phyloP scores from a whole-genome alignment of 306 rosid genomes.

The Biancaea sappan region DNA sequence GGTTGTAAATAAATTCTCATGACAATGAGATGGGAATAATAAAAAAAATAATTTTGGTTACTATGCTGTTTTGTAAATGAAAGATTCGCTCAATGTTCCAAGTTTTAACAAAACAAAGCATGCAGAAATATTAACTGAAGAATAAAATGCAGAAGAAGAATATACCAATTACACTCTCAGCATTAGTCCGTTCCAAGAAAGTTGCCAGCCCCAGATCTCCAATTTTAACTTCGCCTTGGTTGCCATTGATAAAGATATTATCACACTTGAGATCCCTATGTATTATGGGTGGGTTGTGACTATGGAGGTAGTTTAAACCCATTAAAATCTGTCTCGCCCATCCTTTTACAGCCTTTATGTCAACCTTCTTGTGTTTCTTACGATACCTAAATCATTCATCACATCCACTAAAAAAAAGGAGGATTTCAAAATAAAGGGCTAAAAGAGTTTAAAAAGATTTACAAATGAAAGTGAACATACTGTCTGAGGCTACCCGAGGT shows the following conservation, averaged over 20 bases:
- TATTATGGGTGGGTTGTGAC: slow-evolving; percentile 52
- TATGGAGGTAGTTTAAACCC: slow-evolving; percentile 53
- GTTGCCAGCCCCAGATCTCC: slow-evolving; percentile 58
- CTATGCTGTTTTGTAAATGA: background rate
- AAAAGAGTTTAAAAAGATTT: slow-evolving; percentile 5
- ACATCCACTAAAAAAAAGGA: slow-evolving; percentile 38
- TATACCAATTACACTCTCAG: slow-evolving; percentile 53
- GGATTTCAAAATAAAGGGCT: slow-evolving; percentile 26
- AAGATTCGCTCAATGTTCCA: background rate
- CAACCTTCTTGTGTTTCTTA: slow-evolving; percentile 49
- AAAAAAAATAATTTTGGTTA: background rate
- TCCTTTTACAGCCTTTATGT: slow-evolving; percentile 52
- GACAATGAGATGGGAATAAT: background rate
- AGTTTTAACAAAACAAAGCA: slow-evolving; percentile 13
- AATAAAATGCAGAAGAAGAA: slow-evolving; percentile 15
- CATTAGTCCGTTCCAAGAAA: slow-evolving; percentile 45
- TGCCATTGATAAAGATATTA: slow-evolving; percentile 59
- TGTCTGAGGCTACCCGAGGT: slow-evolving; percentile 84
- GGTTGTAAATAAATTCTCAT: background rate
- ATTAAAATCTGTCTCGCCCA: slow-evolving; percentile 54
- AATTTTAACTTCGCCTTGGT: slow-evolving; percentile 57
- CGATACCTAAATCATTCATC: slow-evolving; percentile 49
- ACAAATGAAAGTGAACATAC: slow-evolving; percentile 52
- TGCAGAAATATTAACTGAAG: background rate
- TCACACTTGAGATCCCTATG: slow-evolving; percentile 59